Evolutionary conservation across 176 grass and related monocot species (phyloP), one percentile per base, ranked within the genome.

Genomic region (Carex cristatella): DNA sequence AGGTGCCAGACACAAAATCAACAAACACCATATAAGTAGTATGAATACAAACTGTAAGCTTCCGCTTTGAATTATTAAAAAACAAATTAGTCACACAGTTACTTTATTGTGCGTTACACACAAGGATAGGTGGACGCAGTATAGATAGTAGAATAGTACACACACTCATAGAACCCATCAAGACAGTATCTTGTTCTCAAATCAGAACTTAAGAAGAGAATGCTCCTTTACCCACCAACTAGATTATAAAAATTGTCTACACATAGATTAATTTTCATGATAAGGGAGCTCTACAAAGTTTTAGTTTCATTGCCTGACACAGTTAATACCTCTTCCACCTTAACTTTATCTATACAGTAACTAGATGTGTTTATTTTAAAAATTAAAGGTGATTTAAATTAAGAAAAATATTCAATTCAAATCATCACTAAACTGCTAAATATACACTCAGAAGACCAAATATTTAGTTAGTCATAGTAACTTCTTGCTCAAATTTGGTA

Each of bases 21-120:
- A 55, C 73, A 77, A 19, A 23, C 19, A 48, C 1, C 12, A 2
- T 10, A 10, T n/a, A 46, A 7, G 10, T 49, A 7, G 18, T 3
- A 77, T 55, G 14, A 55, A 75, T 74, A 75, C 42, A 75, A 75
- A 77, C 56, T 77, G 73, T 77, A 77, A 12, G 73, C 49, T 55
- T 56, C 23, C 5, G 2, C 19, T 32, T 55, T 51, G 16, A 14
- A 32, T 77, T 76, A 32, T n/a, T 55, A 30, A 76, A n/a, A 74
- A 76, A 27, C 19, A 77, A 77, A 77, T 33, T 77, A 31, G 5
- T 56, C 48, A 54, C 15, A 30, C 1, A 2, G 49, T 77, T 14
- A 11, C 5, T 11, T 77, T 56, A 27, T 56, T 56, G 73, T 30
- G 15, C 8, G 23, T 15, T 32, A 53, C 1, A 4, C 72, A 53